A percentile compares a stretch with the other conserved stretches of the same genome.
Evolutionary conservation across 139 green algal species (phyloP).

Genomic region (Coelastrella sp.): DNA sequence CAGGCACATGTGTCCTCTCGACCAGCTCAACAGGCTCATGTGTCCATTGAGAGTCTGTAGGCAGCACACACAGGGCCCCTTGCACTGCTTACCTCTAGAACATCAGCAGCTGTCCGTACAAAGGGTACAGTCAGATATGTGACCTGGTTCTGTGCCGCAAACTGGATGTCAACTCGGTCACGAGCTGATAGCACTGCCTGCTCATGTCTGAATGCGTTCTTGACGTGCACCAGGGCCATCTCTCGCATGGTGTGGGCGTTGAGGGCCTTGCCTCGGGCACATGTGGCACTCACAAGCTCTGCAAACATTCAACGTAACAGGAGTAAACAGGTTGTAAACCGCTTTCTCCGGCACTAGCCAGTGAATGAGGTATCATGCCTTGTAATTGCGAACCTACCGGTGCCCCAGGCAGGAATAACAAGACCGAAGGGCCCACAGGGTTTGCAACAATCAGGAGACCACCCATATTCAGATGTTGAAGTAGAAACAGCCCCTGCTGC

Average conservation of each 20-base stretch:
- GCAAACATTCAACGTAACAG: neutral
- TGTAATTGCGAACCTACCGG: no score
- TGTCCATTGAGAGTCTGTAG: no score
- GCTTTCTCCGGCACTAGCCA: no score
- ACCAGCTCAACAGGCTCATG: no score
- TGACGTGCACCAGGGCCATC: conserved; percentile 39
- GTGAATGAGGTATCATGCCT: no score
- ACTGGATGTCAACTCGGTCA: conserved; percentile 61
- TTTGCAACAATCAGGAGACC: no score
- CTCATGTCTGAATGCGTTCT: neutral
- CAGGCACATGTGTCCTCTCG: no score
- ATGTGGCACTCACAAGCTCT: conserved; percentile 12
- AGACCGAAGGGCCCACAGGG: no score
- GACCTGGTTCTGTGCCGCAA: conserved; percentile 51
- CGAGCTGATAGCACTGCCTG: conserved; percentile 46
- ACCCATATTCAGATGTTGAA: no score
- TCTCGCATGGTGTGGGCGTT: conserved; percentile 33
- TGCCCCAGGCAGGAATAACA: no score
- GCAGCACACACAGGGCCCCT: neutral
- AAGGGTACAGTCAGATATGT: conserved; percentile 67
- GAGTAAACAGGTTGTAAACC: neutral
- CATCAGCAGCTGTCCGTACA: conserved; percentile 54
- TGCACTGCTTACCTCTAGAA: conserved; percentile 41
- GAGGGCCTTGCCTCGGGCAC: neutral
- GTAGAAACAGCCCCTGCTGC: no score